Base-by-base conservation (phyloP, 176 grass and related monocot genomes). In the Saccharum officinarum region DNA sequence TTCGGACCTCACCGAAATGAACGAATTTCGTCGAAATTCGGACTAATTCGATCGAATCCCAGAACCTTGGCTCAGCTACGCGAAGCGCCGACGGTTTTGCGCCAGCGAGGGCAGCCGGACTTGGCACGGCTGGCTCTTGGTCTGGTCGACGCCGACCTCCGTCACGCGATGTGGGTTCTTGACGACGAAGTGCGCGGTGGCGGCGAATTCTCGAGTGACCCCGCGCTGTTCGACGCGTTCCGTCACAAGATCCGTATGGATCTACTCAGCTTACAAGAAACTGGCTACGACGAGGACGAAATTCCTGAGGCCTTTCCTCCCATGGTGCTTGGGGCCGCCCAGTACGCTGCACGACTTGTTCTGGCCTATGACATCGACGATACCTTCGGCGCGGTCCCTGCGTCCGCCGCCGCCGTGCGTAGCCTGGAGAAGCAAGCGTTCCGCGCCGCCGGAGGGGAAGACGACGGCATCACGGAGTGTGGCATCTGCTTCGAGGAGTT, bases 201-300 rank as follows among this genome's bases (percentile, higher is more conserved):
- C n/a, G 23, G n/a, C 60, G 61, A 0, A 10, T 54, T 54, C 50
- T 54, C 50, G 1, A 12, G 26, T 65, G 62, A 65, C 25, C 25
- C 4, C 8, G 26, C 4, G 62, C 62, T 20, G 50, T 20, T 7
- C 12, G 33, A 69, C 34, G 34, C 17, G 66, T 33, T 67, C 15
- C 31, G 16, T 17, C 1, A 1, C 65, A 1, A 0, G 15, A 3
- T 67, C 3, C 15, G 7, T 1, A 7, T 0, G 12, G 0, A 0
- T 8, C 7, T 67, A 0, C 31, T 16, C 16, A 18, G 0, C 15
- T 17, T 67, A 0, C 31, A 36, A 18, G 15, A 36, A 17, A 7
- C 3, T 2, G 66, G 66, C 66, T 10, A 38, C 33, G 17, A 22
- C 33, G 66, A 38, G 33, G 7, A 38, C 16, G 16, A 1, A 0